These are phyloP conservation scores for Boeremia exigua DNA, from an alignment of 2,329 filamentous ascomycete species.

Conservation along the genomic window DNA sequence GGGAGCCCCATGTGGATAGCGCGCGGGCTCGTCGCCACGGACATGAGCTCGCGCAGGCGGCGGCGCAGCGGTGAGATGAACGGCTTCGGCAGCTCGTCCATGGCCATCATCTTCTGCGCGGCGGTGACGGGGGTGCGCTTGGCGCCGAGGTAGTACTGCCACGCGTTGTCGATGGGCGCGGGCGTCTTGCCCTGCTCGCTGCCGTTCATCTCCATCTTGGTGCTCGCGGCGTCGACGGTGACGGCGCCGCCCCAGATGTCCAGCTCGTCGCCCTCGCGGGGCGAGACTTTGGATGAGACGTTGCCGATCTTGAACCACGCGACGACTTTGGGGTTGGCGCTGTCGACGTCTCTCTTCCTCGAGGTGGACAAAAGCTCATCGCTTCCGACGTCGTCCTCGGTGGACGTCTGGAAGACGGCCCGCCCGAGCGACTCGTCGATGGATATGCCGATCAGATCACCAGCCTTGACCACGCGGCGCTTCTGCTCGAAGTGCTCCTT, in stretches of 20 bases:
- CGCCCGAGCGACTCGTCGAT: constrained; percentile 86
- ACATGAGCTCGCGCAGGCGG: constrained; percentile 81
- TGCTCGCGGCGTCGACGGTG: constrained; percentile 83
- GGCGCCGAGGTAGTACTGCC: constrained; percentile 88
- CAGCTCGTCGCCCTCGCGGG: constrained; percentile 66
- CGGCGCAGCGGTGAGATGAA: constrained; percentile 57
- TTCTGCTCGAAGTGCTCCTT: constrained; percentile 88
- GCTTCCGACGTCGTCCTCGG: constrained; percentile 70
- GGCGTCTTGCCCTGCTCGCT: constrained; percentile 84
- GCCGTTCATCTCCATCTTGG: constrained; percentile 90
- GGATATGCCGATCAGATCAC: constrained; percentile 86
- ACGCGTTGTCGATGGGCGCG: constrained; percentile 75
- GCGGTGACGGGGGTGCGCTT: constrained; percentile 67
- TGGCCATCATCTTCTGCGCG: constrained; percentile 63
- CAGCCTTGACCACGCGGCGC: constrained; percentile 80
- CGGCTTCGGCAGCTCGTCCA: constrained; percentile 49
- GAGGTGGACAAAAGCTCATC: constrained; percentile 60
- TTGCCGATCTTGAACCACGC: constrained; percentile 94
- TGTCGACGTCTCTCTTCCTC: constrained; percentile 42
- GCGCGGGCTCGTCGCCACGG: constrained; percentile 84
- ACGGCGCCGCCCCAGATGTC: constrained; percentile 86
- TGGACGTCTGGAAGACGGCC: constrained; percentile 75
- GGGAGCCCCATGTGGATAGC: constrained; percentile 88
- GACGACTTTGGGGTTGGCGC: constrained; percentile 55
- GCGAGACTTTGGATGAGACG: constrained; percentile 50